A percentile compares a stretch with the other conserved stretches of the same genome.
phyloP scores from a whole-genome alignment of 805 yeast species.

The Hanseniaspora singularis region DNA sequence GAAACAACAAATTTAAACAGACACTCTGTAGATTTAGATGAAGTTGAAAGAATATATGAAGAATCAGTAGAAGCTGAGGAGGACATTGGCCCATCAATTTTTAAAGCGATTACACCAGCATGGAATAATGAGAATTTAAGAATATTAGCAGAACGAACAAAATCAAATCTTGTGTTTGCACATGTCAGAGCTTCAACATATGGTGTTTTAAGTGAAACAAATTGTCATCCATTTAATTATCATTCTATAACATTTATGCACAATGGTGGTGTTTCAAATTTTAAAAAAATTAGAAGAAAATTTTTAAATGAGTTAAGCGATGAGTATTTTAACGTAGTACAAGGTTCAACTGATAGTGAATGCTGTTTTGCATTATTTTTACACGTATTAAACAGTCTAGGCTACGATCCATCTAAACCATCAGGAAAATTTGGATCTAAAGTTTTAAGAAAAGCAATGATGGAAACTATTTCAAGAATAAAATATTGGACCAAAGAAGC shows the following conservation, averaged over 20 bases:
- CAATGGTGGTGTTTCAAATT: constrained; percentile 79
- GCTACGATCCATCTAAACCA: constrained; percentile 50
- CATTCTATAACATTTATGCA: constrained; percentile 93
- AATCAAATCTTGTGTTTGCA: constrained; percentile 74
- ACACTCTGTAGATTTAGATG: neutral
- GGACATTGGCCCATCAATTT: constrained; percentile 70
- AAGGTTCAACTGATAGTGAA: constrained; percentile 93
- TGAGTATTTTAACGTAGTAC: constrained; percentile 64
- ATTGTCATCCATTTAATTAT: constrained; percentile 90
- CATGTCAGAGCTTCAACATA: constrained; percentile 95
- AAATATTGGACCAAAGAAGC: constrained; percentile 68
- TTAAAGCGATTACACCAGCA: constrained; percentile 93
- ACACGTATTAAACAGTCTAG: constrained; percentile 63
- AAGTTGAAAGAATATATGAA: neutral
- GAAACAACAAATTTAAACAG: too few species aligned
- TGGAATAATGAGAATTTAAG: constrained; percentile 93
- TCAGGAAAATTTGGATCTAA: constrained; percentile 41
- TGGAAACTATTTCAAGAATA: constrained; percentile 60
- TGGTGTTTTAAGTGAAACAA: constrained; percentile 86
- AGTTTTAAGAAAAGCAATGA: constrained; percentile 53
- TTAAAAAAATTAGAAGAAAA: constrained; percentile 57
- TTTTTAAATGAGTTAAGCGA: constrained; percentile 65
- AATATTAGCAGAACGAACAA: constrained; percentile 75
- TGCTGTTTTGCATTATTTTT: constrained; percentile 84
- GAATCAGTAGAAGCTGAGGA: constrained; percentile 31